Conservation (phyloP, 2,329 filamentous ascomycete genomes). For the Sporothrix schenckii region DNA sequence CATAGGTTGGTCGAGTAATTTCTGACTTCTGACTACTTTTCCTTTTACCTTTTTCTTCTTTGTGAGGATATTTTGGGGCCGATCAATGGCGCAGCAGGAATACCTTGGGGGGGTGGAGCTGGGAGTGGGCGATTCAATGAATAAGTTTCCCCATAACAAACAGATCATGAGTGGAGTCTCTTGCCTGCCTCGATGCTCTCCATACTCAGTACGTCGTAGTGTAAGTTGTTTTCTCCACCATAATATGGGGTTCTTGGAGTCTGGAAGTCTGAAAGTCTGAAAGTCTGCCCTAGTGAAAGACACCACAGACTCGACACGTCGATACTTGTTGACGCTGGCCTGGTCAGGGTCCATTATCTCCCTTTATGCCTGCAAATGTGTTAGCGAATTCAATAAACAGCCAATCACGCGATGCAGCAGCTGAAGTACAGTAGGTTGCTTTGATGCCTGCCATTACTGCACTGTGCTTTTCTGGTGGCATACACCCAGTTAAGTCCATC, state of each 20-base stretch:
- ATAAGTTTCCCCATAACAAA: constrained; percentile 25
- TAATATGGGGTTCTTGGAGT: constrained; percentile 16
- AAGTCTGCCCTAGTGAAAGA: background rate
- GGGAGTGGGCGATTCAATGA: background rate
- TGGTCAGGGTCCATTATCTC: constrained; percentile 14
- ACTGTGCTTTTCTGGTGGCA: background rate
- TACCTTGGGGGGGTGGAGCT: constrained; percentile 4
- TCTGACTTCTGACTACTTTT: background rate
- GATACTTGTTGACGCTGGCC: background rate
- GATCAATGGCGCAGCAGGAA: background rate
- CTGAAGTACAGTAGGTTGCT: background rate
- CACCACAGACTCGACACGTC: no score
- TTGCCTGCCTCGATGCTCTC: background rate
- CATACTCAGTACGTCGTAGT: background rate
- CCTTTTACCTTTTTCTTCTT: background rate
- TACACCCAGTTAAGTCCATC: background rate
- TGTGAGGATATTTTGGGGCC: background rate
- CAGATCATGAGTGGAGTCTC: constrained; percentile 22
- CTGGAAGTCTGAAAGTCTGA: background rate
- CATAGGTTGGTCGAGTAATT: background rate
- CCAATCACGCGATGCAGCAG: background rate
- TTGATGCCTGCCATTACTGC: background rate
- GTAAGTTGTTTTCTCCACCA: background rate
- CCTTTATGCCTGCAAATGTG: background rate
- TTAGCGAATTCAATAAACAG: background rate